Percentiles rank a stretch among this genome's conserved stretches.
Conservation (phyloP, 305 asterid genomes). For the Ilex paraguariensis region DNA sequence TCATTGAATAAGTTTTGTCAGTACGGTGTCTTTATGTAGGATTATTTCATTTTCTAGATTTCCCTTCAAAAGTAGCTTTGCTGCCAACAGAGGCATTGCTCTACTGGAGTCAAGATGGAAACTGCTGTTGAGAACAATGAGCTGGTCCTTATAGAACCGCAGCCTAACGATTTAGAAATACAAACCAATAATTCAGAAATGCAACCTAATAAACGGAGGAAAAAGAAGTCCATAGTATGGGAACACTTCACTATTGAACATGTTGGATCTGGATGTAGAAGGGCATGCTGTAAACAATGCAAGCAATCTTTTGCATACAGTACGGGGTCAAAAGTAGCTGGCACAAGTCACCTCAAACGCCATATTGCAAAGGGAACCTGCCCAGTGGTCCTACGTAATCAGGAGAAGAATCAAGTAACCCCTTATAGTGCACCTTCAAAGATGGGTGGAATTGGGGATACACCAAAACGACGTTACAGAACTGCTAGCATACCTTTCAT, state of each 20-base stretch:
- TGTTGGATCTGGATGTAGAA: conserved; percentile 3
- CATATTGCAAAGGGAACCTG: conserved; percentile 7
- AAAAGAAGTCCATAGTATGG: conserved; percentile 23
- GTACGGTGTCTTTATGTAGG: background rate
- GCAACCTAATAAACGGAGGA: conserved; percentile 11
- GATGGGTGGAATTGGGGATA: background rate
- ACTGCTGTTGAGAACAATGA: background rate
- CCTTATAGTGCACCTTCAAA: conserved; percentile 2
- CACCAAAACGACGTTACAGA: background rate
- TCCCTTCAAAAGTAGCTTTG: background rate
- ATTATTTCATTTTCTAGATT: too few relatives aligned
- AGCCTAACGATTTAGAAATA: background rate
- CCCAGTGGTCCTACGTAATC: conserved; percentile 4
- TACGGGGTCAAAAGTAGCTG: conserved; percentile 4
- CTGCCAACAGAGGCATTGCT: too few relatives aligned
- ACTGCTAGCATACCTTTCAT: background rate
- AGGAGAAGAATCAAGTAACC: background rate
- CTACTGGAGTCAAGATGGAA: too few relatives aligned
- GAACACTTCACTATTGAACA: conserved; percentile 15
- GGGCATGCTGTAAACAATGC: conserved; percentile 21
- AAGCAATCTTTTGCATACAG: conserved; percentile 18
- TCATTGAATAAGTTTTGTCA: too few relatives aligned
- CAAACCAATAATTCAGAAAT: conserved; percentile 5
- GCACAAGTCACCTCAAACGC: conserved; percentile 15
- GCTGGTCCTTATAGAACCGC: conserved; percentile 1